Percentiles rank a stretch among this genome's conserved stretches.
These are phyloP conservation scores for Penicillium cinerascens DNA, from an alignment of 495 filamentous ascomycete genomes.

Conservation along the genomic window DNA sequence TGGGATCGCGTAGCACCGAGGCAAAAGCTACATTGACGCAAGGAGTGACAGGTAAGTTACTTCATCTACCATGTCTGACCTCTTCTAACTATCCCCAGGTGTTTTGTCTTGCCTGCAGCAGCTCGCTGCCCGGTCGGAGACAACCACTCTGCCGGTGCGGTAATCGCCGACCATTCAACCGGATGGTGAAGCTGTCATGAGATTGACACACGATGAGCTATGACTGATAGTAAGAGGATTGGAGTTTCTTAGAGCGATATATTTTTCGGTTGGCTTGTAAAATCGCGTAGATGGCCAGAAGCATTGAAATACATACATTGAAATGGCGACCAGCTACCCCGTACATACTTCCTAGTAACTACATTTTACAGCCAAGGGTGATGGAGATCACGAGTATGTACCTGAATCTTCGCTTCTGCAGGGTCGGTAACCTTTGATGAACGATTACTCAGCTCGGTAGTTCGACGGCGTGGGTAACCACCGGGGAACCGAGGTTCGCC, in stretches of 20 bases:
- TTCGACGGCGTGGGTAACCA: not conserved
- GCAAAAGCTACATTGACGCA: slow-evolving; percentile 80
- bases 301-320: not conserved
- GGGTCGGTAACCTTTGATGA: too few relatives aligned
- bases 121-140: slow-evolving; percentile 13
- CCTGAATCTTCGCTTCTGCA: too few relatives aligned
- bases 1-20: slow-evolving; percentile 83
- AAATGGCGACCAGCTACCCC: too few relatives aligned
- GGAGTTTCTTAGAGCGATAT: not conserved
- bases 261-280: not conserved
- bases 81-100: slow-evolving; percentile 15
- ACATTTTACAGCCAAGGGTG: too few relatives aligned
- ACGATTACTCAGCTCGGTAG: slow-evolving; percentile 2
- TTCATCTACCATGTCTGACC: not conserved
- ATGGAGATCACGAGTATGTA: too few relatives aligned
- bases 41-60: slow-evolving; percentile 69
- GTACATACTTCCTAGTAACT: too few relatives aligned
- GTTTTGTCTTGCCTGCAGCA: slow-evolving; percentile 35
- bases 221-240: not conserved
- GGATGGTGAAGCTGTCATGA: not conserved
- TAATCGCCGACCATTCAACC: not conserved
- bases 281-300: not conserved
- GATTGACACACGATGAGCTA: not conserved
- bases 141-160: not conserved
- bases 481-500: slow-evolving; percentile 3